A percentile compares a stretch with the other conserved stretches of the same genome.
Evolutionary conservation across 1,139 yeast genomes (phyloP).

Genomic region (Zhuliangozyma blackwelliae): DNA sequence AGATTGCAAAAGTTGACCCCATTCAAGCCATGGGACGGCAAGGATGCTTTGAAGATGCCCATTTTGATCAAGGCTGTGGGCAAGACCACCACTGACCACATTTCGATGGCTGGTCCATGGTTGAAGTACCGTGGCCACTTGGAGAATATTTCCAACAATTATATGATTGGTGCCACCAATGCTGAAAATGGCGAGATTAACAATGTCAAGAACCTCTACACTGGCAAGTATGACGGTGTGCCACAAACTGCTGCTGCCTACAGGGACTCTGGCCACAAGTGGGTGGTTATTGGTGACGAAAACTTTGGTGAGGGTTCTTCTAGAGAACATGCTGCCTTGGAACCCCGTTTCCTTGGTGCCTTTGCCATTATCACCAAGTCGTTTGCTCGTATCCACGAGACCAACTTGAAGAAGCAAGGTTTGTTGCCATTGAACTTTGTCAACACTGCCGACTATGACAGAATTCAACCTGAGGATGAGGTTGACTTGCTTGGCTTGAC

Average conservation of each 20-base stretch:
- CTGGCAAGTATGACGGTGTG: constrained; percentile 91
- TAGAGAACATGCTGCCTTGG: constrained; percentile 99
- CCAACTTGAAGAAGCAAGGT: constrained; percentile 51
- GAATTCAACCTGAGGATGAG: constrained; percentile 85
- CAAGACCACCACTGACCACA: constrained; percentile 99
- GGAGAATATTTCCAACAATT: constrained; percentile 97
- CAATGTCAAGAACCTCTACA: constrained; percentile 82
- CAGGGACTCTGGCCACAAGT: constrained; percentile 86
- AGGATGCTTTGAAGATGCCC: constrained; percentile 85
- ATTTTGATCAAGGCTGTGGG: constrained; percentile 95
- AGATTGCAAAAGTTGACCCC: constrained; percentile 50
- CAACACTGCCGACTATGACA: constrained; percentile 88
- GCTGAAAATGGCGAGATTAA: constrained; percentile 96
- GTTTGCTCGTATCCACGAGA: constrained; percentile 85
- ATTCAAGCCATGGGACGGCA: constrained; percentile 82
- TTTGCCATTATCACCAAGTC: constrained; percentile 96
- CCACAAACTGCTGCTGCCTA: constrained; percentile 94
- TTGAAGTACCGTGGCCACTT: constrained; percentile 99
- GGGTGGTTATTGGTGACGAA: constrained; percentile 99
- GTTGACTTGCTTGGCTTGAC: constrained; percentile 84
- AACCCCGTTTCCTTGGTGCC: constrained; percentile 99
- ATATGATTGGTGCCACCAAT: constrained; percentile 99
- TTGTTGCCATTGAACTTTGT: constrained; percentile 89
- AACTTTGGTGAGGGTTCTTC: constrained; percentile 99
- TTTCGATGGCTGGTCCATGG: constrained; percentile 99